These are phyloP conservation scores for Castanea crenata DNA, from an alignment of 306 rosid genomes.

Conservation along the genomic window DNA sequence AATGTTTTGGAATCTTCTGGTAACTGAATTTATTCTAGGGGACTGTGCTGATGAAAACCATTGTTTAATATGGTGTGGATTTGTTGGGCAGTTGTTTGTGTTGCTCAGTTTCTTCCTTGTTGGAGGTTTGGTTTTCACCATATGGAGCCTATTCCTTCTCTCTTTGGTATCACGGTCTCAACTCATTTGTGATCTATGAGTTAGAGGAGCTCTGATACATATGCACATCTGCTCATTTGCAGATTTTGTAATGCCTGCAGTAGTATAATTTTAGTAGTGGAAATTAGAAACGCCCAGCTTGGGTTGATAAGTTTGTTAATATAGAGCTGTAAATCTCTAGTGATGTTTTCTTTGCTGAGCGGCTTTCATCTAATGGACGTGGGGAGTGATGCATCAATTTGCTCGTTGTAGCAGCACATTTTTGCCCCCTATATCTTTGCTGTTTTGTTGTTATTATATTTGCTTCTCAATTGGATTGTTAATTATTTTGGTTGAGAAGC, in stretches of 20 bases:
- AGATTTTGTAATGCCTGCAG: slow-evolving; percentile 16
- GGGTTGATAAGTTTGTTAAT: slow-evolving; percentile 21
- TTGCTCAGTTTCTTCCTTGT: neutral
- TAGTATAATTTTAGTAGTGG: slow-evolving; percentile 15
- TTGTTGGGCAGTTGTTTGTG: slow-evolving; percentile 16
- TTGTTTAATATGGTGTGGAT: slow-evolving; percentile 13
- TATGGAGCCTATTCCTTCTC: neutral
- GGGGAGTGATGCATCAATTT: neutral
- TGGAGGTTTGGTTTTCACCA: neutral
- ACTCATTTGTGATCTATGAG: neutral
- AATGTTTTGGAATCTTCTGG: slow-evolving; percentile 55
- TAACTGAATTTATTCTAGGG: slow-evolving; percentile 33
- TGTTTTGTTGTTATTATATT: neutral
- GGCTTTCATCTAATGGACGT: neutral
- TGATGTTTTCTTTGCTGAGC: slow-evolving; percentile 3
- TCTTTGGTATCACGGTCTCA: neutral
- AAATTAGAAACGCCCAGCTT: slow-evolving; percentile 18
- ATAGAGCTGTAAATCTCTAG: slow-evolving; percentile 8
- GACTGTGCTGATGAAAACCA: slow-evolving; percentile 21
- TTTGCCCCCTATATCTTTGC: neutral
- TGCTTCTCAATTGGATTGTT: neutral
- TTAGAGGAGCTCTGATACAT: slow-evolving; percentile 10
- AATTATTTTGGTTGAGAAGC: too few relatives aligned
- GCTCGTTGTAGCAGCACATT: neutral
- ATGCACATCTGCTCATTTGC: slow-evolving; percentile 17